Conservation (phyloP, 2,329 filamentous ascomycete species). For the Cercospora beticola region DNA sequence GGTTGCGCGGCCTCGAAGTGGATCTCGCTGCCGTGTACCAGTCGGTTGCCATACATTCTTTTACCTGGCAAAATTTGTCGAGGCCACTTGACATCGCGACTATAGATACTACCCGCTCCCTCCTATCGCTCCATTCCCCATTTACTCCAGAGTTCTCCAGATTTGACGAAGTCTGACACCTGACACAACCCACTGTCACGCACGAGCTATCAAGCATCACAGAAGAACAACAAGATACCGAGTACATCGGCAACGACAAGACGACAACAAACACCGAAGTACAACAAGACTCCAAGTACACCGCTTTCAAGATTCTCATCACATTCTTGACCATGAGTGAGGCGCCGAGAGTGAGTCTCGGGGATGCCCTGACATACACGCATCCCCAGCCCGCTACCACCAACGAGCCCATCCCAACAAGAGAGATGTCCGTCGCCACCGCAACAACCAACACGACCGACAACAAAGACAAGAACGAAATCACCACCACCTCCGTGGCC, state of each 20-base stretch:
- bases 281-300: background rate
- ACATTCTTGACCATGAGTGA: background rate
- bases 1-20: background rate
- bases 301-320: background rate
- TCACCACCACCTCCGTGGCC: slow-evolving; percentile 1
- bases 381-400: background rate
- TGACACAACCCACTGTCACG: background rate
- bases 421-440: background rate
- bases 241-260: background rate
- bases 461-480: background rate
- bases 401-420: background rate
- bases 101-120: background rate
- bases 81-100: background rate
- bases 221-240: background rate
- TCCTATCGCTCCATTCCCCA: background rate
- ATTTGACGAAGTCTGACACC: background rate
- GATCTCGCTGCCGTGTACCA: background rate
- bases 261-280: background rate
- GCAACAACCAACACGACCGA: background rate
- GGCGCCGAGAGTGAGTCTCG: background rate
- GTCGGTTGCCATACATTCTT: background rate
- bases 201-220: background rate
- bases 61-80: background rate
- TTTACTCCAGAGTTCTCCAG: background rate
- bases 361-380: background rate